phyloP scores from a whole-genome alignment of 169 alveolate species.

The Ichthyophthirius multifiliis region DNA sequence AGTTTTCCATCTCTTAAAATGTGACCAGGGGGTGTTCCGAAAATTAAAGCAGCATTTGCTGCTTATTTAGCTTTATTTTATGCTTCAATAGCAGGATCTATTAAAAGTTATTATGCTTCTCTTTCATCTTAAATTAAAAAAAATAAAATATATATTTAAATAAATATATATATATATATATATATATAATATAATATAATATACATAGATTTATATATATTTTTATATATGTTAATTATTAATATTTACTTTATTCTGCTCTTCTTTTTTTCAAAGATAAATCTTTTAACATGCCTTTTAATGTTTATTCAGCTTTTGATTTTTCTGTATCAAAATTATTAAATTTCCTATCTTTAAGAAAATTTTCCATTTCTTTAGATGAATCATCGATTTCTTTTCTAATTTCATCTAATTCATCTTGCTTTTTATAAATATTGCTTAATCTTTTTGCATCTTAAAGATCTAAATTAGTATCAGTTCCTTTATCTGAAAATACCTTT shows the following conservation, averaged over 20 bases:
- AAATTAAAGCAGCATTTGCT: neutral
- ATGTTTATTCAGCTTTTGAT: constrained; percentile 28
- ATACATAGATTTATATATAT: neutral
- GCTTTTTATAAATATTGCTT: neutral
- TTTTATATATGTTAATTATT: neutral
- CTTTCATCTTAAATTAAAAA: neutral
- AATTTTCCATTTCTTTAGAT: constrained; percentile 11
- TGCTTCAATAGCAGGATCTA: neutral
- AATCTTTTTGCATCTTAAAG: constrained; percentile 27
- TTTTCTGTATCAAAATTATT: constrained; percentile 13
- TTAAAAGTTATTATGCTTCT: neutral
- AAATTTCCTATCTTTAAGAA: constrained; percentile 22
- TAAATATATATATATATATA: no score
- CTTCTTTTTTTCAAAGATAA: constrained; percentile 20
- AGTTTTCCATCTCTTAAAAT: constrained; percentile 3
- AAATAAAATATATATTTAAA: neutral
- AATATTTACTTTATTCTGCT: constrained; percentile 6
- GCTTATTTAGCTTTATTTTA: neutral
- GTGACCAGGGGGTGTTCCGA: neutral
- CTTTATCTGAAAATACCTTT: constrained; percentile 29
- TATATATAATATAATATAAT: neutral
- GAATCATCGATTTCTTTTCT: constrained; percentile 20
- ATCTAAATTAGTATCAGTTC: constrained; percentile 34
- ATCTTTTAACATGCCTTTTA: constrained; percentile 31
- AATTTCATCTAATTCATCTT: constrained; percentile 23